A percentile compares a stretch with the other conserved stretches of the same genome.
Conservation (phyloP, 805 yeast species). For the Schwanniomyces vanrijiae region DNA sequence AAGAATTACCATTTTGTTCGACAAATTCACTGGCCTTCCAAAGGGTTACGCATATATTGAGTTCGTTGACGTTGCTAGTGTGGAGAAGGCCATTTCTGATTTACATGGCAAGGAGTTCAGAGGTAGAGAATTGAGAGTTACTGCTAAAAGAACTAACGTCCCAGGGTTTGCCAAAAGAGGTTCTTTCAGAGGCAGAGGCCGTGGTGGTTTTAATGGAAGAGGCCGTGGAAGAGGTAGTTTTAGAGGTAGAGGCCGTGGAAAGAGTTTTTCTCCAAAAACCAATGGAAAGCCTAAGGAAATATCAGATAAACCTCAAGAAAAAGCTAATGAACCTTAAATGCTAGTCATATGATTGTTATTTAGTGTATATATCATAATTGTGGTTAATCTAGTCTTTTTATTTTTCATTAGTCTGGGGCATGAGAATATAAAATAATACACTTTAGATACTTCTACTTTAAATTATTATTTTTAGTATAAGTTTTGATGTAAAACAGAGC, state of each 20-base stretch:
- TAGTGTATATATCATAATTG: background rate
- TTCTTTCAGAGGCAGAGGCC: conserved; percentile 18
- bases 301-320: background rate
- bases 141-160: conserved; percentile 53
- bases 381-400: background rate
- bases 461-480: no score
- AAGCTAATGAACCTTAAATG: background rate
- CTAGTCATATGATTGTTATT: background rate
- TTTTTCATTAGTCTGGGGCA: background rate
- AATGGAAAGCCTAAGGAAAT: background rate
- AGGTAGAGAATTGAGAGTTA: conserved; percentile 48
- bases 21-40: conserved; percentile 44
- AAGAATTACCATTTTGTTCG: conserved; percentile 52
- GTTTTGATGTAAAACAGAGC: no score
- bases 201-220: conserved; percentile 20
- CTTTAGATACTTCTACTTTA: background rate
- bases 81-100: conserved; percentile 44
- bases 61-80: conserved; percentile 45
- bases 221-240: conserved; percentile 33
- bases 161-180: conserved; percentile 42
- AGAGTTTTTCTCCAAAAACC: conserved; percentile 17
- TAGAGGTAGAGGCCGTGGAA: conserved; percentile 32
- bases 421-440: no score
- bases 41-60: conserved; percentile 68
- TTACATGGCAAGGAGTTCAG: conserved; percentile 43